Conservation (phyloP, 2,329 filamentous ascomycete genomes). For the Elsinoe australis region DNA sequence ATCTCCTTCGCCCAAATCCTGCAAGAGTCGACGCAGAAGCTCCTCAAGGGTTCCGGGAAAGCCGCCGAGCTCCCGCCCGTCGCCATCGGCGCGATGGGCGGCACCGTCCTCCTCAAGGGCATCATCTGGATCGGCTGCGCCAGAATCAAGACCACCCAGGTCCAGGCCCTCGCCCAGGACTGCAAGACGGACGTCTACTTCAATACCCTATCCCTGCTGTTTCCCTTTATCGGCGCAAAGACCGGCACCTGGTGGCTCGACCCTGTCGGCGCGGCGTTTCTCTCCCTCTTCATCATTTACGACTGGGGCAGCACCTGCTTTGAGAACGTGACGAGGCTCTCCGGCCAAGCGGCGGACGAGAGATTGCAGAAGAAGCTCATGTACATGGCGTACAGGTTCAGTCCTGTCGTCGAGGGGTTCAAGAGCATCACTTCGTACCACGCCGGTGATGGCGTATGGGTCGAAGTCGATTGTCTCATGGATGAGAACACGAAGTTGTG, state of each 20-base stretch:
- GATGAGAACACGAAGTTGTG: conserved; percentile 47
- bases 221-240: conserved; percentile 54
- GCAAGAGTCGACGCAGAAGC: conserved; percentile 52
- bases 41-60: conserved; percentile 38
- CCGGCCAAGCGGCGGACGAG: conserved; percentile 49
- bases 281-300: conserved; percentile 61
- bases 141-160: conserved; percentile 55
- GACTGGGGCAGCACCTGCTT: conserved; percentile 59
- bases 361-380: conserved; percentile 50
- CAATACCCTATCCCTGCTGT: conserved; percentile 56
- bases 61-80: conserved; percentile 45
- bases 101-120: conserved; percentile 53
- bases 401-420: conserved; percentile 31
- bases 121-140: conserved; percentile 54
- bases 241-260: conserved; percentile 61
- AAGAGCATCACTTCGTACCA: conserved; percentile 48
- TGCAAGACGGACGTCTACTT: conserved; percentile 59
- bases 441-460: conserved; percentile 55
- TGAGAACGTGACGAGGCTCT: conserved; percentile 52
- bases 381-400: conserved; percentile 48
- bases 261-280: conserved; percentile 51
- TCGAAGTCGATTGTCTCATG: conserved; percentile 54
- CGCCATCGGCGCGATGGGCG: conserved; percentile 51
- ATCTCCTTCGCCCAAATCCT: conserved; percentile 55
- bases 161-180: conserved; percentile 56